Evolutionary conservation across 257 asterid species (phyloP).

Genomic region (Solanum virginianum): DNA sequence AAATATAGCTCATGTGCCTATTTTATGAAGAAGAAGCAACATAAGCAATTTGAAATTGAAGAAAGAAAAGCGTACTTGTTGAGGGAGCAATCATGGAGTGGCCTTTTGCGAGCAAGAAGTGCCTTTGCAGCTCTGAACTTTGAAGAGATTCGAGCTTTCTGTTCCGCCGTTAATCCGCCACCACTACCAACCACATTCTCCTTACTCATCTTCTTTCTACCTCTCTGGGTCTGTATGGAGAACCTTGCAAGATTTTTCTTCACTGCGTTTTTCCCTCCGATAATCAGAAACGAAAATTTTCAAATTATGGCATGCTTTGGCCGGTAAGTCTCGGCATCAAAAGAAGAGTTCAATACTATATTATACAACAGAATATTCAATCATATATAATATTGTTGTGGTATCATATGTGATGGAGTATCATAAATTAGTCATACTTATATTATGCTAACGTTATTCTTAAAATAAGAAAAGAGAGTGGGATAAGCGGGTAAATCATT

Average conservation of each 20-base stretch:
- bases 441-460: too few species aligned
- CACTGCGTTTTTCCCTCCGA: neutral
- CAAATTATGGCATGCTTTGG: neutral
- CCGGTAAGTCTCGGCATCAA: too few species aligned
- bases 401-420: too few species aligned
- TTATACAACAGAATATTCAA: too few species aligned
- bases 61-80: neutral
- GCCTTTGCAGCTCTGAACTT: conserved; percentile 82
- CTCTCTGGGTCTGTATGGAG: neutral
- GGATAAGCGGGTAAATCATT: too few species aligned
- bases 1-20: neutral
- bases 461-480: too few species aligned
- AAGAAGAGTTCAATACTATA: too few species aligned
- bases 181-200: conserved; percentile 39
- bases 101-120: conserved; percentile 65
- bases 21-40: neutral
- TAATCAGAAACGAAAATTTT: neutral
- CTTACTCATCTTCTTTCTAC: conserved; percentile 1
- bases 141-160: conserved; percentile 66
- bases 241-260: neutral
- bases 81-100: conserved; percentile 12
- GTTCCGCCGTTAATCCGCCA: conserved; percentile 71
- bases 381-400: too few species aligned
- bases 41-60: neutral
- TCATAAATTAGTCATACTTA: too few species aligned